These are phyloP conservation scores for Narthecium ossifragum DNA, from an alignment of 106 monocot species.

Conservation along the genomic window DNA sequence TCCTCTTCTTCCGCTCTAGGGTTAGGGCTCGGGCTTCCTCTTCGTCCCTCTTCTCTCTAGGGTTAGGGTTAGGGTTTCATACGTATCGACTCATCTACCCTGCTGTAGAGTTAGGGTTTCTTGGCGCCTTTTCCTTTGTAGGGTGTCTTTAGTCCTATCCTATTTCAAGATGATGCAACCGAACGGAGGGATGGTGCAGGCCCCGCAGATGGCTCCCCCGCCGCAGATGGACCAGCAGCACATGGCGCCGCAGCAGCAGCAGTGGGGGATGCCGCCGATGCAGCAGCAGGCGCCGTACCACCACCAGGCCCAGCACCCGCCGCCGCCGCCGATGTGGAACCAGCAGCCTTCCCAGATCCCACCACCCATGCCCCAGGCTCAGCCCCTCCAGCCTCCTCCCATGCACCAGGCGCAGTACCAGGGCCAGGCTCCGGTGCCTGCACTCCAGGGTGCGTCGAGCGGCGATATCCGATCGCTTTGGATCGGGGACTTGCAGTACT, in stretches of 20 bases:
- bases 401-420: slow-evolving; percentile 3
- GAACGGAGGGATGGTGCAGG: slow-evolving; percentile 15
- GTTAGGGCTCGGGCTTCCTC: not conserved
- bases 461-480: slow-evolving; percentile 66
- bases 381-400: slow-evolving; percentile 19
- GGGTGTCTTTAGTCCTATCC: too few species aligned
- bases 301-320: slow-evolving; percentile 1
- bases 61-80: slow-evolving; percentile 16
- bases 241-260: not conserved
- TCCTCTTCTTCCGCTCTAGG: too few species aligned
- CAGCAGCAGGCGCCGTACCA: not conserved
- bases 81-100: not conserved
- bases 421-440: slow-evolving; percentile 17
- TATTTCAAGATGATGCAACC: slow-evolving; percentile 36
- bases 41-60: not conserved
- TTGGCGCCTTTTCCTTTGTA: not conserved
- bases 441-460: slow-evolving; percentile 13
- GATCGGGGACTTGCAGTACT: slow-evolving; percentile 82
- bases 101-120: not conserved
- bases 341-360: slow-evolving; percentile 25
- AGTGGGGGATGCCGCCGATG: slow-evolving; percentile 15
- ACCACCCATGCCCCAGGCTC: slow-evolving; percentile 3
- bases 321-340: slow-evolving; percentile 11
- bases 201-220: slow-evolving; percentile 7
- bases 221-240: slow-evolving; percentile 22